These are phyloP conservation scores for Tulasnella sp. DNA, from an alignment of 768 basidiomycete species.

Conservation along the genomic window DNA sequence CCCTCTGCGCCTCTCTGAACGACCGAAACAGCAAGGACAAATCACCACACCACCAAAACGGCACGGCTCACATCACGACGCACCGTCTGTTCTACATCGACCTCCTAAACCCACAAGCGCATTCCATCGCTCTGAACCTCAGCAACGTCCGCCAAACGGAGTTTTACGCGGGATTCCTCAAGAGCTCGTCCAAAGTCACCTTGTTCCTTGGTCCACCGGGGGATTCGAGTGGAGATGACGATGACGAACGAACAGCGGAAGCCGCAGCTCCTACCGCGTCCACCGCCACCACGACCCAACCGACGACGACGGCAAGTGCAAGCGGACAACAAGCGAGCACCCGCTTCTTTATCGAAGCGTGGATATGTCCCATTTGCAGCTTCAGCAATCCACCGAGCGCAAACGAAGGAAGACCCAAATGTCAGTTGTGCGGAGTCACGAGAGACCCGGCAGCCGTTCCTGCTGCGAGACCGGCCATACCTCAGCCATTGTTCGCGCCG, in stretches of 20 bases:
- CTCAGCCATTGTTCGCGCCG: neutral
- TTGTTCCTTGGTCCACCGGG: slow-evolving; percentile 54
- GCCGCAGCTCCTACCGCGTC: neutral
- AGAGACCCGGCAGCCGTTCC: slow-evolving; percentile 30
- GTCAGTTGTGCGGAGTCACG: slow-evolving; percentile 82
- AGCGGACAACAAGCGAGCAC: neutral
- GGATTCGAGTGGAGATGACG: neutral
- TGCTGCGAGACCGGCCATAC: neutral
- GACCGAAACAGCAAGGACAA: slow-evolving; percentile 71
- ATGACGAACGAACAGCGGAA: neutral
- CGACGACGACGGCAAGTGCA: slow-evolving; percentile 2
- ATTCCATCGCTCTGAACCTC: slow-evolving; percentile 73
- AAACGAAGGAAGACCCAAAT: slow-evolving; percentile 45
- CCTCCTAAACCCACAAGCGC: slow-evolving; percentile 48
- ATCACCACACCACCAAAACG: slow-evolving; percentile 74
- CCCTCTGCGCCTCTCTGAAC: slow-evolving; percentile 36
- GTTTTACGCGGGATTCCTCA: slow-evolving; percentile 87
- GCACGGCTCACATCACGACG: slow-evolving; percentile 71
- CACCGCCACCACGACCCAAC: neutral
- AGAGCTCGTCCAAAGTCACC: slow-evolving; percentile 86
- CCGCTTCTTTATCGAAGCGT: slow-evolving; percentile 49
- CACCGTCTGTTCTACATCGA: slow-evolving; percentile 87
- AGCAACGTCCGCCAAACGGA: slow-evolving; percentile 73
- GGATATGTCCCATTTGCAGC: slow-evolving; percentile 90
- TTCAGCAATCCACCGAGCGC: slow-evolving; percentile 76